Evolutionary conservation across 1,284 basidiomycete genomes (phyloP).

Genomic region (Austroboletus novae-zelandiae): DNA sequence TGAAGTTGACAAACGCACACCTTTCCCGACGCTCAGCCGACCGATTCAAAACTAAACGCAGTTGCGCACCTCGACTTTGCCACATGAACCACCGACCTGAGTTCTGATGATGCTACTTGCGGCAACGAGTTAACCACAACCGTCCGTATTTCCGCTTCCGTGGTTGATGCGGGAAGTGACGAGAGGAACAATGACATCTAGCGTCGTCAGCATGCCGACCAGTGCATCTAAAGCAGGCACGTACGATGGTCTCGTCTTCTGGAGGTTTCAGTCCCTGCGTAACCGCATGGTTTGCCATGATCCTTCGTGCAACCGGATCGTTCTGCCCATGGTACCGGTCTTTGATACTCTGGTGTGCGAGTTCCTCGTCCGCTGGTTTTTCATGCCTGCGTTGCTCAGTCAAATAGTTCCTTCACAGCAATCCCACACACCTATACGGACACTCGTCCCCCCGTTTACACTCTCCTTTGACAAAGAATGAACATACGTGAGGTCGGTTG

Average conservation of each 20-base stretch:
- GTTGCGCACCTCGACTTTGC: constrained; percentile 64
- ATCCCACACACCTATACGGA: constrained; percentile 69
- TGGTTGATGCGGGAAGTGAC: constrained; percentile 71
- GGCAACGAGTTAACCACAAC: constrained; percentile 73
- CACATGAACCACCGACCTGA: constrained; percentile 87
- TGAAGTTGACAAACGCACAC: constrained; percentile 97
- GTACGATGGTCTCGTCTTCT: constrained; percentile 81
- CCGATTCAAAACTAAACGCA: background rate
- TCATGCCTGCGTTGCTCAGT: constrained; percentile 65
- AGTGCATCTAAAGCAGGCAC: constrained; percentile 32
- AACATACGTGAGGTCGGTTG: constrained; percentile 92
- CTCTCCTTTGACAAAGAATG: constrained; percentile 94
- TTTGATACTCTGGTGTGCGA: constrained; percentile 89
- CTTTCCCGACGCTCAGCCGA: constrained; percentile 40
- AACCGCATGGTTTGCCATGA: constrained; percentile 72
- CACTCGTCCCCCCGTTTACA: constrained; percentile 91
- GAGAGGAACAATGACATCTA: constrained; percentile 93
- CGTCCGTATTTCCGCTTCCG: constrained; percentile 79
- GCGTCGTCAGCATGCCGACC: constrained; percentile 6
- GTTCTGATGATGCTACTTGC: constrained; percentile 59
- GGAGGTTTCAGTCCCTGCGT: constrained; percentile 84
- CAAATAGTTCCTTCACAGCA: background rate
- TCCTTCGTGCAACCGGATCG: constrained; percentile 90
- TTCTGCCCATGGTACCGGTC: constrained; percentile 90
- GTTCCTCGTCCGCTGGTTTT: constrained; percentile 76